Evolutionary conservation across 2,329 filamentous ascomycete genomes (phyloP), one percentile per base, ranked within the genome.

Genomic region (Aspergillus brasiliensis): DNA sequence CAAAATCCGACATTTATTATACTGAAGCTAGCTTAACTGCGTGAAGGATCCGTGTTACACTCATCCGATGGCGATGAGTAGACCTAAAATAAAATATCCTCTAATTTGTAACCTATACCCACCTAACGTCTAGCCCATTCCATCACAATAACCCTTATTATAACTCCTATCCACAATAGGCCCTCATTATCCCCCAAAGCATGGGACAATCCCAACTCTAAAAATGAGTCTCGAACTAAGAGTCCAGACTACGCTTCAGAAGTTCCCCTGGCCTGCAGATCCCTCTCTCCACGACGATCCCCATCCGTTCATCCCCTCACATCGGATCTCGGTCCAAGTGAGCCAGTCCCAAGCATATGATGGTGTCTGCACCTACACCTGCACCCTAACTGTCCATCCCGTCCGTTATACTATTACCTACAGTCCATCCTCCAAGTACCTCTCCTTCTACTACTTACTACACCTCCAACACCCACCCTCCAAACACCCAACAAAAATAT

Each of bases 301-400:
- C 25, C 7, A 15, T 48, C 44, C 44, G 44, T 48, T n/a, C 15
- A 56, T 47, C 31, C 21, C 58, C 47, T 38, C 52, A 59, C 52
- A 54, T 53, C 58, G 58, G 59, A 61, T 61, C 59, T 61, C 59
- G 55, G 57, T 44, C 31, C 17, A n/a, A 11, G 11, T 34, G 31
- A 34, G 11, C 28, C 31, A 34, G 31, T 34, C 11, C 10, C 13
- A 27, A 10, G 46, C 46, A 49, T 49, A 49, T 49, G 46, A 49
- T 49, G 21, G 6, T 42, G n/a, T n/a, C n/a, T n/a, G n/a, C n/a
- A n/a, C n/a, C n/a, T n/a, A 3, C 17, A 8, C 19, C 11, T 10
- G 6, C 34, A 3, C 19, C 21, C 7, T 19, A 15, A 23, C 57
- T n/a, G 48, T 47, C 28, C 17, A 23, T 49, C 27, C 7, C 5